Evolutionary conservation across 768 basidiomycete genomes (phyloP).

Genomic region (Pleurotus pulmonarius): DNA sequence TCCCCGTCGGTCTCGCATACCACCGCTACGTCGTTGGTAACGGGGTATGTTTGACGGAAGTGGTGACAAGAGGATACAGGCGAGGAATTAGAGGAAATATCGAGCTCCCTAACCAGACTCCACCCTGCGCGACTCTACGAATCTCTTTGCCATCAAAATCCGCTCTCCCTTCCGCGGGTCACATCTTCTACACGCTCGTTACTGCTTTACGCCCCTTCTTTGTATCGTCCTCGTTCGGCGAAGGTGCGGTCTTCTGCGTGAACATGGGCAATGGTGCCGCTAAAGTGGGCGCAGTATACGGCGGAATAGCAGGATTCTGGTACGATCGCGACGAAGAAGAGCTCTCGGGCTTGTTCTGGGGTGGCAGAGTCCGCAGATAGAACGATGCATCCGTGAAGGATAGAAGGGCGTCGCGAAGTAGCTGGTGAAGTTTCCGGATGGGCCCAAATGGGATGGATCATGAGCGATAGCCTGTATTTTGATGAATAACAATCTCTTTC

Average conservation of each 20-base stretch:
- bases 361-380: slow-evolving; percentile 32
- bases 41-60: no score
- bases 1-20: slow-evolving; percentile 39
- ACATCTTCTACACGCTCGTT: slow-evolving; percentile 34
- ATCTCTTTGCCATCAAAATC: slow-evolving; percentile 23
- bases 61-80: no score
- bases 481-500: no score
- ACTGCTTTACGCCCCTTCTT: slow-evolving; percentile 44
- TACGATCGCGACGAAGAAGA: slow-evolving; percentile 26
- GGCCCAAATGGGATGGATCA: slow-evolving; percentile 2
- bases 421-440: slow-evolving; percentile 21
- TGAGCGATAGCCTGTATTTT: no score
- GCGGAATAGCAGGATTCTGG: slow-evolving; percentile 41
- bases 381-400: slow-evolving; percentile 23
- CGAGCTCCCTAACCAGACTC: no score
- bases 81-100: no score
- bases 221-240: slow-evolving; percentile 36
- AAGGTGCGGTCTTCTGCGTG: slow-evolving; percentile 39
- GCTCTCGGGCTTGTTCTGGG: slow-evolving; percentile 29
- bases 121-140: background rate
- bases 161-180: slow-evolving; percentile 33
- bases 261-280: slow-evolving; percentile 43
- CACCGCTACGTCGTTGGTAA: slow-evolving; percentile 19
- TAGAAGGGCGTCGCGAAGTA: slow-evolving; percentile 36
- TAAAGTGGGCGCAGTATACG: slow-evolving; percentile 42